Percentiles rank a stretch among this genome's conserved stretches.
These are phyloP conservation scores for Talaromyces sp. DNA, from an alignment of 2,329 filamentous ascomycete species.

Conservation along the genomic window DNA sequence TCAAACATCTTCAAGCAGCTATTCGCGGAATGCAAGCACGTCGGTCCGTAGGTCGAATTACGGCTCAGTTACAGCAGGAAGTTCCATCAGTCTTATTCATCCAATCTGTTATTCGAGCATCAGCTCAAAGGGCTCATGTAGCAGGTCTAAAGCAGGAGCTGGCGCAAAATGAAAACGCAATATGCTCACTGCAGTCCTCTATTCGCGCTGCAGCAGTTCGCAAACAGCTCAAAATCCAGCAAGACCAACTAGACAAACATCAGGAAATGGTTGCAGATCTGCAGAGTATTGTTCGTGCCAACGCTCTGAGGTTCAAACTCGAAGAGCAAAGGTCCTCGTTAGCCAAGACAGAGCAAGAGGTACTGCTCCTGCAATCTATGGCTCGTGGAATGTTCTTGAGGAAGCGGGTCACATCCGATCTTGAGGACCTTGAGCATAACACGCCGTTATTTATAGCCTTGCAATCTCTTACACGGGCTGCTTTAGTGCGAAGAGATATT, in stretches of 20 bases:
- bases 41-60: constrained; percentile 23
- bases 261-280: constrained; percentile 24
- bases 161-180: constrained; percentile 36
- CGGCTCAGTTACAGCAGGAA: constrained; percentile 25
- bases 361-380: constrained; percentile 50
- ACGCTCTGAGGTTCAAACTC: constrained; percentile 29
- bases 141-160: constrained; percentile 38
- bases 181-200: constrained; percentile 43
- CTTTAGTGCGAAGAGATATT: constrained; percentile 36
- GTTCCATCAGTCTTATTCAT: constrained; percentile 26
- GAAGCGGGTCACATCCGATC: constrained; percentile 27
- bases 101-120: constrained; percentile 33
- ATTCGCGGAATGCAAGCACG: constrained; percentile 54
- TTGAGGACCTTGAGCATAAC: constrained; percentile 28
- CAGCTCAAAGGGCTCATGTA: constrained; percentile 36
- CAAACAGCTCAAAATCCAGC: constrained; percentile 24
- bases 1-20: constrained; percentile 54
- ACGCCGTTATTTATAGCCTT: constrained; percentile 29
- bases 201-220: constrained; percentile 37
- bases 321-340: constrained; percentile 36
- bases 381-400: constrained; percentile 41
- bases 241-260: constrained; percentile 27
- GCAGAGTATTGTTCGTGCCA: constrained; percentile 32
- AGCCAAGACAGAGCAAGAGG: constrained; percentile 37
- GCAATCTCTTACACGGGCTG: constrained; percentile 39